Evolutionary conservation across 2,329 filamentous ascomycete genomes (phyloP), one percentile per base, ranked within the genome.

Genomic region (Aureobasidium sp.): DNA sequence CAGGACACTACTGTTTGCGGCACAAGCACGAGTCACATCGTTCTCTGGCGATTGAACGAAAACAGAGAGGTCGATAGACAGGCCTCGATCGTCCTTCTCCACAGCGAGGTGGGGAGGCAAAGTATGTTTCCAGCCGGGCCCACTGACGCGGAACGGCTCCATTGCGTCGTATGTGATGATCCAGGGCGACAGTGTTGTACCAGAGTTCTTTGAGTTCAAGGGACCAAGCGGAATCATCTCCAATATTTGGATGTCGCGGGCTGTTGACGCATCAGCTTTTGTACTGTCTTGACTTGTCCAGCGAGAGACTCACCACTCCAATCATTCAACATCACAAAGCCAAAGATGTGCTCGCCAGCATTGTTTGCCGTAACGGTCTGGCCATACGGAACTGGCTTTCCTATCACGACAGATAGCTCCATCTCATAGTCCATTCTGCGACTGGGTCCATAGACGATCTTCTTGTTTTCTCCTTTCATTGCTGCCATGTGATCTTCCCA

Each of bases 181-280:
- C 85, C 85, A 87, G 0, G 85, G 83, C 0, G 81, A 83, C 25
- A 87, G 81, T 0, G 77, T 79, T 0, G 84, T 87, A 7, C 78
- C 79, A 47, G 86, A 85, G 36, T 79, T 81, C 69, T 87, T 88
- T 2, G 80, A 78, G 56, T 86, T 84, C 58, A 87, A 78, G 0
- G 85, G 85, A 0, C 84, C 84, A 0, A 87, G 72, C 0, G 84
- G 84, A 2, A 74, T 75, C 83, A 87, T 86, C 66, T 87, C 85
- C 25, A 83, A 74, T 0, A 72, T 78, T 69, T 87, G 84, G 22
- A 87, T 83, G 68, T 87, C 84, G n/a, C 84, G 76, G 22, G 83
- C 81, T 58, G 8, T 34, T 29, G 29, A 9, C 14, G 5, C 15
- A 39, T 66, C 27, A 66, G 62, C 74, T 59, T 62, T 9, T 31